Conservation (phyloP, 345 rosid species). For the Nephelium lappaceum region DNA sequence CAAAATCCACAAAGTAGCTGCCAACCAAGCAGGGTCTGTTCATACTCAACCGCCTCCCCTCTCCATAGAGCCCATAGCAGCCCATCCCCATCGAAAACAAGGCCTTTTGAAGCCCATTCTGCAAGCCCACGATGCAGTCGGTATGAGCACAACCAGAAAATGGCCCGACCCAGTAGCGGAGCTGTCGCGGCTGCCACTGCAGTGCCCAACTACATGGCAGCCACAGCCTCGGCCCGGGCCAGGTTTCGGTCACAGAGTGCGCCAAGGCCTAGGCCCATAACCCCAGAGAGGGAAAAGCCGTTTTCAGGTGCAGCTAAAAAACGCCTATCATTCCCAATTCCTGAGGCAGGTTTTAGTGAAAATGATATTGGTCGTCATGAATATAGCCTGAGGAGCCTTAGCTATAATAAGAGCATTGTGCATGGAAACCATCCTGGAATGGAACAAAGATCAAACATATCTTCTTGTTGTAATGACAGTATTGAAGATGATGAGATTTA, state of each 20-base stretch:
- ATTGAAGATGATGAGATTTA: conserved; percentile 42
- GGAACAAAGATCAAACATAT: conserved; percentile 36
- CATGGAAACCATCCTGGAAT: conserved; percentile 28
- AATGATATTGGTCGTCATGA: conserved; percentile 21
- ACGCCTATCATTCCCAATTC: conserved; percentile 41
- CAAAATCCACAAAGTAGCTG: conserved; percentile 29
- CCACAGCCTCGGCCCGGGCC: conserved; percentile 72
- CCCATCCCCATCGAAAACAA: conserved; percentile 33
- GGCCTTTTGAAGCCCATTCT: conserved; percentile 37
- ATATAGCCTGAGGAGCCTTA: conserved; percentile 36
- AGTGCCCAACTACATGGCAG: conserved; percentile 76
- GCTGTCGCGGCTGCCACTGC: background rate
- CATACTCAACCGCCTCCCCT: conserved; percentile 30
- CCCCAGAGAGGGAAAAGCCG: conserved; percentile 39
- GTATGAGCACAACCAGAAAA: conserved; percentile 29
- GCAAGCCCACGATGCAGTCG: conserved; percentile 47
- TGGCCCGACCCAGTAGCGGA: background rate
- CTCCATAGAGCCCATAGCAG: conserved; percentile 20
- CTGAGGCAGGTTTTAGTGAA: conserved; percentile 4
- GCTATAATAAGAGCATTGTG: conserved; percentile 26
- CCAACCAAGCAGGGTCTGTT: conserved; percentile 33
- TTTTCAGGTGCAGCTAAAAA: conserved; percentile 39
- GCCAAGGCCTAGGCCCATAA: conserved; percentile 63
- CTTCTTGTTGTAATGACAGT: conserved; percentile 40
- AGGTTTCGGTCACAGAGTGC: conserved; percentile 64